These are phyloP conservation scores for Agroathelia rolfsii DNA, from an alignment of 1,284 basidiomycete species.

Conservation along the genomic window DNA sequence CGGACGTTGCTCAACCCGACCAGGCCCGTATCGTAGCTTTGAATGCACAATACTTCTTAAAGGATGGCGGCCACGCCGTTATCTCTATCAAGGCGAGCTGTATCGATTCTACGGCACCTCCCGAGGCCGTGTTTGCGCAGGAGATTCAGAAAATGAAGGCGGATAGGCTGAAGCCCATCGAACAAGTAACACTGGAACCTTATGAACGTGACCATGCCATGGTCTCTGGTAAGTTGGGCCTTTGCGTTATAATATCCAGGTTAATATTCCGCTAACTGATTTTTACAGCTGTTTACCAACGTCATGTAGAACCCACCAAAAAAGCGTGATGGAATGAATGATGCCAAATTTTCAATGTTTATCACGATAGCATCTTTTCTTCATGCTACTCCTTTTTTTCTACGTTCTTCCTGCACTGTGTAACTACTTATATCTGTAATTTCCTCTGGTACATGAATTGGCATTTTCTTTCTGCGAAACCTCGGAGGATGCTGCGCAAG, in stretches of 20 bases:
- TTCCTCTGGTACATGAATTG: too few relatives aligned
- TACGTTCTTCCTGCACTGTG: conserved; percentile 6
- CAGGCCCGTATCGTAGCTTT: conserved; percentile 92
- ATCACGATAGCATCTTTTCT: too few relatives aligned
- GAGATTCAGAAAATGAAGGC: conserved; percentile 84
- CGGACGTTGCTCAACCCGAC: conserved; percentile 97
- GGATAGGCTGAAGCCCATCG: conserved; percentile 83
- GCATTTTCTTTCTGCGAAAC: too few relatives aligned
- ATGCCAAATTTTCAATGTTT: not conserved
- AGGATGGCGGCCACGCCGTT: conserved; percentile 86
- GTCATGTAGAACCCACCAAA: conserved; percentile 26
- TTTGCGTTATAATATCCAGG: not conserved
- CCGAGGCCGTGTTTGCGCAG: conserved; percentile 83
- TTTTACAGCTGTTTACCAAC: conserved; percentile 39
- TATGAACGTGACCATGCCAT: conserved; percentile 80
- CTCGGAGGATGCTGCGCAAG: too few relatives aligned
- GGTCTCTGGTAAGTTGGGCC: conserved; percentile 47
- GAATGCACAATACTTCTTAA: conserved; percentile 96
- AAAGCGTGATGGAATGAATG: not conserved
- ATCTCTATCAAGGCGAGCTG: conserved; percentile 99
- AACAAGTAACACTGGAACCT: conserved; percentile 86
- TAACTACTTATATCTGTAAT: too few relatives aligned
- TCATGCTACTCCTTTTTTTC: too few relatives aligned
- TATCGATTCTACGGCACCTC: conserved; percentile 90
- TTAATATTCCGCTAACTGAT: conserved; percentile 1